phyloP scores from a whole-genome alignment of 2,329 filamentous ascomycete genomes.

The Scedosporium apiospermum region DNA sequence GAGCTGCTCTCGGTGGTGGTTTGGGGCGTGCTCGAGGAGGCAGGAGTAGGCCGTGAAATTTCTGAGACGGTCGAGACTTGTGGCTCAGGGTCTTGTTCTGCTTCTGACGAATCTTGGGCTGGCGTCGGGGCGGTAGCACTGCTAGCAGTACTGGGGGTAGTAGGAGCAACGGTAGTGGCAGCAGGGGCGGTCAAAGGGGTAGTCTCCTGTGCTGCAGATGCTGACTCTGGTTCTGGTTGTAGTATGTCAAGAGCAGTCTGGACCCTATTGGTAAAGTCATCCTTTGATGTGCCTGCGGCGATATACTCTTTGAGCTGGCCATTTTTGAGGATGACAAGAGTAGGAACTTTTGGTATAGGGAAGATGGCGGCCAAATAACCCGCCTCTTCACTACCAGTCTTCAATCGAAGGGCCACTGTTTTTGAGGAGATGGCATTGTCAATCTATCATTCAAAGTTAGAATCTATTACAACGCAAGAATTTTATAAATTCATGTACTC shows the following conservation, averaged over 20 bases:
- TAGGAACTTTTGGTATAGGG: slow-evolving; percentile 68
- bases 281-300: slow-evolving; percentile 49
- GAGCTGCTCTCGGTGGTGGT: not conserved
- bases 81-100: not conserved
- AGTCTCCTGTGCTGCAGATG: slow-evolving; percentile 10
- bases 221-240: slow-evolving; percentile 9
- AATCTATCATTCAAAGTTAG: slow-evolving; percentile 35
- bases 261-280: slow-evolving; percentile 51
- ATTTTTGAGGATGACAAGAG: slow-evolving; percentile 70
- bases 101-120: not conserved
- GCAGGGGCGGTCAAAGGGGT: slow-evolving; percentile 10
- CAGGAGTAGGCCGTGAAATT: not conserved
- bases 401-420: slow-evolving; percentile 61
- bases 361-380: slow-evolving; percentile 75
- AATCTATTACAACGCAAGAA: not conserved
- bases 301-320: slow-evolving; percentile 72
- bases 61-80: not conserved
- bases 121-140: slow-evolving; percentile 12
- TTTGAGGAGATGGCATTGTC: slow-evolving; percentile 46
- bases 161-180: slow-evolving; percentile 12
- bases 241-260: slow-evolving; percentile 21
- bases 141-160: slow-evolving; percentile 10
- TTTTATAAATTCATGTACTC: slow-evolving; percentile 12
- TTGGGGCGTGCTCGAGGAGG: not conserved
- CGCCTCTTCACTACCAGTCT: slow-evolving; percentile 68